Evolutionary conservation across 768 basidiomycete genomes (phyloP).

Genomic region (Boletus patriciae): DNA sequence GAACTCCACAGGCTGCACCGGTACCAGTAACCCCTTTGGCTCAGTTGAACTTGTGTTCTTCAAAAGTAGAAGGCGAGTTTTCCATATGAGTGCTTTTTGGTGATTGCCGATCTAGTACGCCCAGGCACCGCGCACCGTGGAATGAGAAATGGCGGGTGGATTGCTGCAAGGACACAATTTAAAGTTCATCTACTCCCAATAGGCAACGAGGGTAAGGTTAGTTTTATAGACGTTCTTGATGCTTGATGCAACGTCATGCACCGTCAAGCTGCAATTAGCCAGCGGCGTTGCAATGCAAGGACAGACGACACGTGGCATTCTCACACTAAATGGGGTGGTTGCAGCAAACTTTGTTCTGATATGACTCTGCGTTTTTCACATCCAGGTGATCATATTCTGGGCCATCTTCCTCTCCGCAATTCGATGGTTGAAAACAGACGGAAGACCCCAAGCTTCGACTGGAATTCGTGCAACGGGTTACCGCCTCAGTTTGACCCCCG

Average conservation of each 20-base stretch:
- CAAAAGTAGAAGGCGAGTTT: neutral
- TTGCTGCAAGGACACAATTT: neutral
- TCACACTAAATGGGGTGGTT: neutral
- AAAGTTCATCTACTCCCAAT: neutral
- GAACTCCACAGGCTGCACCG: neutral
- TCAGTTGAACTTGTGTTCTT: neutral
- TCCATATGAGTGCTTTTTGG: neutral
- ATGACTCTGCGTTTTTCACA: neutral
- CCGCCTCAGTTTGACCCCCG: neutral
- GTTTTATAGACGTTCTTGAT: neutral
- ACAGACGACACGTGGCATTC: neutral
- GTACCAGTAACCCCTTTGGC: neutral
- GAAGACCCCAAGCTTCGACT: neutral
- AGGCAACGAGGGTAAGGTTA: neutral
- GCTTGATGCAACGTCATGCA: slow-evolving; percentile 10
- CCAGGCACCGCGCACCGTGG: neutral
- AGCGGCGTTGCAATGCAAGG: slow-evolving; percentile 9
- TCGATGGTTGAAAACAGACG: neutral
- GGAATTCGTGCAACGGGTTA: neutral
- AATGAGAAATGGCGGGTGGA: neutral
- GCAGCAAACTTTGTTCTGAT: slow-evolving; percentile 5
- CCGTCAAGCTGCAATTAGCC: slow-evolving; percentile 8
- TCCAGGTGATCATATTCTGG: neutral
- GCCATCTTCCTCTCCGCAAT: neutral
- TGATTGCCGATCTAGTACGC: neutral